Evolutionary conservation across 2,329 filamentous ascomycete species (phyloP).

Genomic region (Emericellopsis atlantica): DNA sequence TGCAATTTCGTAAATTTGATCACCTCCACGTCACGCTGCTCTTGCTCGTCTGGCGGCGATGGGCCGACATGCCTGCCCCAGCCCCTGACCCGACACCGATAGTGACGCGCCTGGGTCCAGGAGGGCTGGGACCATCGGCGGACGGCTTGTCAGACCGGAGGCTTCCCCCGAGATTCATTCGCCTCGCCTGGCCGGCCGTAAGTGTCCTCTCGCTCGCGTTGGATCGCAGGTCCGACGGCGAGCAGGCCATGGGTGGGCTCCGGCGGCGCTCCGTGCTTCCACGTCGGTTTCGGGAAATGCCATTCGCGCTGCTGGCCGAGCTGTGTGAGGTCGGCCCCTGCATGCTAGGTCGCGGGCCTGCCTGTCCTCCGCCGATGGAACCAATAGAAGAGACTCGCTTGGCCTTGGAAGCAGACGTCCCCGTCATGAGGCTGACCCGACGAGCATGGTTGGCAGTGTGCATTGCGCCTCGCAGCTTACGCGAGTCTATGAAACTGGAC

Average conservation of each 20-base stretch:
- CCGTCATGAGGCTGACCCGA: constrained; percentile 23
- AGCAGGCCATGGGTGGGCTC: constrained; percentile 41
- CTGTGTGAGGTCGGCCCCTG: constrained; percentile 14
- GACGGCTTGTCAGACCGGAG: constrained; percentile 5
- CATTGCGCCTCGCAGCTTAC: constrained; percentile 42
- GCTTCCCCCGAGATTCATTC: constrained; percentile 38
- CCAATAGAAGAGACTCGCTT: constrained; percentile 34
- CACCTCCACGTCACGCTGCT: constrained; percentile 16
- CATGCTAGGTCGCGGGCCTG: constrained; percentile 19
- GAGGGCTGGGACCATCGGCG: constrained; percentile 12
- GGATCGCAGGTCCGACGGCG: constrained; percentile 24
- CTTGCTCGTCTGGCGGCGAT: constrained; percentile 17
- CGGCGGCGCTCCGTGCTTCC: constrained; percentile 35
- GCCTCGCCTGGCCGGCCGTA: constrained; percentile 41
- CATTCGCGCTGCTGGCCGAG: constrained; percentile 37
- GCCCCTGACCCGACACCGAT: constrained; percentile 17
- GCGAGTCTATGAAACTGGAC: constrained; percentile 33
- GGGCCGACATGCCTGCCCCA: constrained; percentile 1
- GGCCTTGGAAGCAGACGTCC: constrained; percentile 19
- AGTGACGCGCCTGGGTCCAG: constrained; percentile 21
- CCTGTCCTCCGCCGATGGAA: constrained; percentile 14
- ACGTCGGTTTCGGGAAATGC: constrained; percentile 40
- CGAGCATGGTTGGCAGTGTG: constrained; percentile 32
- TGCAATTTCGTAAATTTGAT: constrained; percentile 3
- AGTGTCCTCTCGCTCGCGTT: constrained; percentile 20